These are phyloP conservation scores for Pelargonium fulgidum DNA, from an alignment of 441 rosid genomes.

Conservation along the genomic window DNA sequence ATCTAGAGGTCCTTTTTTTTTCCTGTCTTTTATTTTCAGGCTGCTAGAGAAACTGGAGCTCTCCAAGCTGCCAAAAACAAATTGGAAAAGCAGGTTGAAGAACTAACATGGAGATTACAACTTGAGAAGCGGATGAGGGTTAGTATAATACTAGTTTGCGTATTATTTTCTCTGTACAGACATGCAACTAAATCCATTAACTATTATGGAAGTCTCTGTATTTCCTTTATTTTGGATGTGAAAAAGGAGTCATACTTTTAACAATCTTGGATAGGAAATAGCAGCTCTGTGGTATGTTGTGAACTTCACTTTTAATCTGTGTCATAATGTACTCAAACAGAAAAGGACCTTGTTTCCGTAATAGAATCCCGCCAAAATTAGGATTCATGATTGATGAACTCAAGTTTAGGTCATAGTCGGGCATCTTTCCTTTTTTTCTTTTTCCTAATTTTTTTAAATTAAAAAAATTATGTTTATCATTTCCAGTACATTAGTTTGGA, in stretches of 20 bases:
- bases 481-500: background rate
- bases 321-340: background rate
- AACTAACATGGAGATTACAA: constrained; percentile 66
- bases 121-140: constrained; percentile 84
- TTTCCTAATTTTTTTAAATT: too few relatives aligned
- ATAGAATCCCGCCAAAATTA: background rate
- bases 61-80: constrained; percentile 86
- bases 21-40: constrained; percentile 30
- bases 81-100: constrained; percentile 90
- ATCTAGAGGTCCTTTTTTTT: background rate
- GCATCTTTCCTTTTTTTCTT: too few relatives aligned
- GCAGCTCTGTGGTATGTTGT: background rate
- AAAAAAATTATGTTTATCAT: background rate
- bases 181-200: constrained; percentile 1
- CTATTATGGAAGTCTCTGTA: background rate
- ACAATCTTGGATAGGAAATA: background rate
- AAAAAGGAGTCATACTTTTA: background rate
- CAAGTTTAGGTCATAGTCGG: too few relatives aligned
- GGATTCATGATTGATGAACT: background rate
- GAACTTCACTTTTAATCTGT: background rate
- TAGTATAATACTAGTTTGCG: background rate
- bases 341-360: background rate
- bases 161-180: background rate
- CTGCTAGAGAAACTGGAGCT: constrained; percentile 92
- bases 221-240: background rate